These are phyloP conservation scores for Fraxinus xanthoxyloides DNA, from an alignment of 305 asterid species.

Conservation along the genomic window DNA sequence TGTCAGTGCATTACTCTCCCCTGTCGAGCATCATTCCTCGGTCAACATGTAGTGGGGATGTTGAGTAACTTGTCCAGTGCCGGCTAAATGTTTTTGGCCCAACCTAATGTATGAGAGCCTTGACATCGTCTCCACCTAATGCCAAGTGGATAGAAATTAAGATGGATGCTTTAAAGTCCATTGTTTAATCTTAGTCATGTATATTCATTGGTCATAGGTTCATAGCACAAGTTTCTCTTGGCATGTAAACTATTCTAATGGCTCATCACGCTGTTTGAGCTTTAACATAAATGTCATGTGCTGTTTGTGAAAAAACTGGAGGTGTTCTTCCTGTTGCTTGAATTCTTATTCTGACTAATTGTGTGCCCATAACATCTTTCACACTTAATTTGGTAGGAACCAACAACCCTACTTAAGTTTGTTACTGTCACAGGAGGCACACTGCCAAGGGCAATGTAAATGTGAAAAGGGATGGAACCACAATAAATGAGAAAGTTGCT, in stretches of 20 bases:
- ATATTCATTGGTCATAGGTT: not conserved
- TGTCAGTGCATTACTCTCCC: constrained; percentile 8
- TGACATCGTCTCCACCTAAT: not conserved
- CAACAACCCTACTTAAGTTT: constrained; percentile 14
- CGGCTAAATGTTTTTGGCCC: not conserved
- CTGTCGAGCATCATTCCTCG: not conserved
- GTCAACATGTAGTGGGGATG: not conserved
- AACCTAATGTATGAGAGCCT: not conserved
- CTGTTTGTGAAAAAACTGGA: not conserved
- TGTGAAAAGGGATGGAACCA: constrained; percentile 39
- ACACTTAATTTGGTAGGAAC: not conserved
- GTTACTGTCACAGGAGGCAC: constrained; percentile 48
- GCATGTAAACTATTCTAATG: not conserved
- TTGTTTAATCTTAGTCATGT: not conserved
- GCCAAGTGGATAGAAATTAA: constrained; percentile 10
- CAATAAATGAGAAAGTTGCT: constrained; percentile 52
- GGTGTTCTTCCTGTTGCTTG: not conserved
- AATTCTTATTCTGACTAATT: constrained; percentile 1
- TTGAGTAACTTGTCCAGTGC: not conserved
- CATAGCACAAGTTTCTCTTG: not conserved
- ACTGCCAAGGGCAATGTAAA: constrained; percentile 37
- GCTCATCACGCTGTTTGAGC: not conserved
- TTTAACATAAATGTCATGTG: constrained; percentile 4
- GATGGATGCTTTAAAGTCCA: not conserved
- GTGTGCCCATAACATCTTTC: not conserved